Evolutionary conservation across 768 basidiomycete genomes (phyloP).

Genomic region (Boletus sensibilis): DNA sequence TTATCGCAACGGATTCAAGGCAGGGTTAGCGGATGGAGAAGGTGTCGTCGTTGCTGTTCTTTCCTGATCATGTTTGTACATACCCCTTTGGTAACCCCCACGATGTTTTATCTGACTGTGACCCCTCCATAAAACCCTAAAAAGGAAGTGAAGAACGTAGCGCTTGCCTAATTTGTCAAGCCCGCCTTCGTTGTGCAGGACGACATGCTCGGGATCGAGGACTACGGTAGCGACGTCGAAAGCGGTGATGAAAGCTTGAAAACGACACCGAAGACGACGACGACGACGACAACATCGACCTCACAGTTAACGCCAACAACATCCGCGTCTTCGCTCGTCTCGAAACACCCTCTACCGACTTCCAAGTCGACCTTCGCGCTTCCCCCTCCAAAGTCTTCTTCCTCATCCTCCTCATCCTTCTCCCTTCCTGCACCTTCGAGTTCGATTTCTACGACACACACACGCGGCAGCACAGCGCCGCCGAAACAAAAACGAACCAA

Average conservation of each 20-base stretch:
- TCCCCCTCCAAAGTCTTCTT: slow-evolving; percentile 33
- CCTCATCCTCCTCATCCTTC: slow-evolving; percentile 21
- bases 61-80: not conserved
- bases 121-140: slow-evolving; percentile 2
- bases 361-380: slow-evolving; percentile 36
- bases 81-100: not conserved
- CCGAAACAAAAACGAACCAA: slow-evolving; percentile 43
- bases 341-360: slow-evolving; percentile 29
- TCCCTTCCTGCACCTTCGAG: slow-evolving; percentile 28
- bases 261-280: slow-evolving; percentile 1
- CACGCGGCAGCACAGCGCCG: slow-evolving; percentile 14
- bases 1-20: slow-evolving; percentile 18
- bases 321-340: slow-evolving; percentile 12
- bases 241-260: slow-evolving; percentile 44
- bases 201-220: slow-evolving; percentile 71
- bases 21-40: slow-evolving; percentile 15
- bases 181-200: not conserved
- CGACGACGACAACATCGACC: slow-evolving; percentile 2
- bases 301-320: not conserved
- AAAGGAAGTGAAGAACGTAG: not conserved
- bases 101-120: not conserved
- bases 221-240: slow-evolving; percentile 73
- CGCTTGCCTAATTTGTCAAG: not conserved
- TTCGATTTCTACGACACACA: not conserved
- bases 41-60: slow-evolving; percentile 12